Evolutionary conservation across 2,329 filamentous ascomycete genomes (phyloP).

Genomic region (Elsinoe ampelina): DNA sequence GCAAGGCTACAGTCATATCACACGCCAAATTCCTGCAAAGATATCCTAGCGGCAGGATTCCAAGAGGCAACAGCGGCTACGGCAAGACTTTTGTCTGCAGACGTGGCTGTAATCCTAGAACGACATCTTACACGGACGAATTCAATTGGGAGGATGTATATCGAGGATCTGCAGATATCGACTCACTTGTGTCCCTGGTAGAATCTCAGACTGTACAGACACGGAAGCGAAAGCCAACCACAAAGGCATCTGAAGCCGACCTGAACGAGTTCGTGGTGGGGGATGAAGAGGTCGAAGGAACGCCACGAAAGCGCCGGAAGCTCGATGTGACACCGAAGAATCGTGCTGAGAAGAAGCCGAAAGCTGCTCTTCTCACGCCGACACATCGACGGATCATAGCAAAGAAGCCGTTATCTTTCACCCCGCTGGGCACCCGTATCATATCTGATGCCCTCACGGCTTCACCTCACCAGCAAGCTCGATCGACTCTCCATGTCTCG

Average conservation of each 20-base stretch:
- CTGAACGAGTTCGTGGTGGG: conserved; percentile 36
- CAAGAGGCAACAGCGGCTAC: conserved; percentile 61
- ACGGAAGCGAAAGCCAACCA: conserved; percentile 41
- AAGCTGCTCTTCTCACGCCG: conserved; percentile 44
- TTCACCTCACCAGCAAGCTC: conserved; percentile 85
- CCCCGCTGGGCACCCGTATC: conserved; percentile 79
- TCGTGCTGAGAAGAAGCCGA: conserved; percentile 9
- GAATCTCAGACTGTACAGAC: conserved; percentile 64
- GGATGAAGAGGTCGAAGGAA: conserved; percentile 33
- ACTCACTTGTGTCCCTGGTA: conserved; percentile 56
- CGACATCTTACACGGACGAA: conserved; percentile 83
- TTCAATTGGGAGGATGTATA: conserved; percentile 88
- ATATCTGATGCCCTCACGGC: conserved; percentile 65
- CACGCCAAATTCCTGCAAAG: conserved; percentile 54
- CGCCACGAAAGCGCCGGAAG: conserved; percentile 40
- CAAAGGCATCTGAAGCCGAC: conserved; percentile 26
- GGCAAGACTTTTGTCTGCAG: conserved; percentile 87
- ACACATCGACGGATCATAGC: conserved; percentile 60
- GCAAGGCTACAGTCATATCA: conserved; percentile 74
- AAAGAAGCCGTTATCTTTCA: conserved; percentile 90
- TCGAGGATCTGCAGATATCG: conserved; percentile 56
- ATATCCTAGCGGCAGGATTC: conserved; percentile 67
- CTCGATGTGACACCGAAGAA: conserved; percentile 37
- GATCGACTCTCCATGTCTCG: conserved; percentile 83
- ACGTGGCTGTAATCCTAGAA: conserved; percentile 78